Evolutionary conservation across 139 green algal genomes (phyloP).

Genomic region (Chlamydomonas schloesseri): DNA sequence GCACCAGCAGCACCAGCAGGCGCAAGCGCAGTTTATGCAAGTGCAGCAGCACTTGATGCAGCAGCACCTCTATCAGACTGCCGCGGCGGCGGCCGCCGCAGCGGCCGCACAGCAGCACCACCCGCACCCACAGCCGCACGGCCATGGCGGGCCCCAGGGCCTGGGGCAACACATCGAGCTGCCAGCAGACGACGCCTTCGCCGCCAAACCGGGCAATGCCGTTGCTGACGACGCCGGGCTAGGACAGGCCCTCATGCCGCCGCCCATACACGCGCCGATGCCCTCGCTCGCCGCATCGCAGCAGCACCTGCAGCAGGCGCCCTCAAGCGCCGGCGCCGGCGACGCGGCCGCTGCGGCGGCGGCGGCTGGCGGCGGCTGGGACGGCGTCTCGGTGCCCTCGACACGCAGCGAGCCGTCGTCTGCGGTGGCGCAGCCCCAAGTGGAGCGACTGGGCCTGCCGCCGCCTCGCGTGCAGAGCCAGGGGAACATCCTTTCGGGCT

Average conservation of each 20-base stretch:
- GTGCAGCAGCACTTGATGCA: conserved; percentile 2
- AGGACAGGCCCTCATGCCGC: not conserved
- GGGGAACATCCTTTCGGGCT: conserved; percentile 25
- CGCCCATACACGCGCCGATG: not conserved
- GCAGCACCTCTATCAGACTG: conserved; percentile 7
- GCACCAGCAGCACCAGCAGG: not conserved
- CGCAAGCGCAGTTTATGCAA: not conserved
- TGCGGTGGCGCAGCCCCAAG: not conserved
- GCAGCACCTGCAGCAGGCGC: not conserved
- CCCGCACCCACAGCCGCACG: not conserved
- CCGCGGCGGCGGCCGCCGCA: not conserved
- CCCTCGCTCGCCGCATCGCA: not conserved
- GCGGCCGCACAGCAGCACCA: not conserved
- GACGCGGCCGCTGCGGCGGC: not conserved
- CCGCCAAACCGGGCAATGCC: too few relatives aligned
- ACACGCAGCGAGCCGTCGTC: not conserved
- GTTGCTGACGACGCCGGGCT: too few relatives aligned
- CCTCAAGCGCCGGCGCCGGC: not conserved
- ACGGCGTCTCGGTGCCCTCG: not conserved
- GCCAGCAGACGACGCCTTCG: too few relatives aligned
- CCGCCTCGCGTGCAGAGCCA: conserved; percentile 41
- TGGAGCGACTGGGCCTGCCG: not conserved
- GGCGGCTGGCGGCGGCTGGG: not conserved
- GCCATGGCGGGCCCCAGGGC: not conserved
- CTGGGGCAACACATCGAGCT: not conserved